Evolutionary conservation across 1,284 basidiomycete genomes (phyloP), one percentile per base, ranked within the genome.

Genomic region (Athelia psychrophila): DNA sequence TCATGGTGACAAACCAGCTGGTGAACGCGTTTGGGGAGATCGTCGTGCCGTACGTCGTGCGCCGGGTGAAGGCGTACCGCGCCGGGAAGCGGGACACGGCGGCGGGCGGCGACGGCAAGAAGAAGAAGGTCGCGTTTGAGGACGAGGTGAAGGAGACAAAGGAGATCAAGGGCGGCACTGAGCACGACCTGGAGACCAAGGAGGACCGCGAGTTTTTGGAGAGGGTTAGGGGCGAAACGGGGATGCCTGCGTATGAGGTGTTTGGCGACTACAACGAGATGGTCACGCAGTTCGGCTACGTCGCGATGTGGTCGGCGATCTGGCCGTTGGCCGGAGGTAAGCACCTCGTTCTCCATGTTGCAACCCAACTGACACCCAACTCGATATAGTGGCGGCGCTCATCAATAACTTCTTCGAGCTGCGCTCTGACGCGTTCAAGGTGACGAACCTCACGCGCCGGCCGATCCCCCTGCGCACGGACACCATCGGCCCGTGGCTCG

Each of bases 351-450:
- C 51, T 33, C 24, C 49, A 61, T 33, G 60, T 64, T 40, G 59
- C 60, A 23, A 15, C 47, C 51, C 36, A 49, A 20, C 30, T 49
- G 4, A 40, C 22, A 30, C 19, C 22, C 8, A 35, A 19, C 20
- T 49, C 27, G 19, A 44, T 13, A 4, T 62, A 84, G 81, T 81
- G 8, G 87, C 89, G 83, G 83, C 87, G 2, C 72, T 91, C 20
- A 59, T 90, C 32, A 95, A 97, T 75, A 96, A 97, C 69, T 83
- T 94, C 68, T 76, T 99, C 59, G 97, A 99, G 71, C 72, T 95
- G 8, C 85, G 95, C 24, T 91, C 88, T 1, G 97, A 99, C 67
- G 95, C 96, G 2, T 89, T 96, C 78, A 99, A 99, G 76, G 90
- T 99, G 65, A 86, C 88, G 6, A 82, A 87, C 15, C 95, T 97